These are phyloP conservation scores for Lactarius quietus DNA, from an alignment of 768 basidiomycete species.

Conservation along the genomic window DNA sequence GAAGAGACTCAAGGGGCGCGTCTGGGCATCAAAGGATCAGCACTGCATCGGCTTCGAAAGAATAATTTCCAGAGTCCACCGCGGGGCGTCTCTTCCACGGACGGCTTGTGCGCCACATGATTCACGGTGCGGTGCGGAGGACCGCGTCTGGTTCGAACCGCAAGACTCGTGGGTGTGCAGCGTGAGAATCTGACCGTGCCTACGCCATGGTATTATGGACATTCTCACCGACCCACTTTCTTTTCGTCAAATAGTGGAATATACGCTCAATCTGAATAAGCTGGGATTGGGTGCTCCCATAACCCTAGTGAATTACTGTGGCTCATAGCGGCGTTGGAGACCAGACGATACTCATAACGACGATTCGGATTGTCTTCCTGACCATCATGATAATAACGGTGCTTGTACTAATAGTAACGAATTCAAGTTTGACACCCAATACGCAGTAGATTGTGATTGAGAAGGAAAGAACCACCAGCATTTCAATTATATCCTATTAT, in stretches of 20 bases:
- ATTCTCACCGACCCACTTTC: neutral
- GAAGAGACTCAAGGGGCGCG: neutral
- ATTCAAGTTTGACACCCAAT: neutral
- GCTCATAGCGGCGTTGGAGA: neutral
- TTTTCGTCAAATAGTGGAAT: too few species aligned
- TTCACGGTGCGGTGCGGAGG: neutral
- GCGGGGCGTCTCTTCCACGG: neutral
- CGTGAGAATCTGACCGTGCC: neutral
- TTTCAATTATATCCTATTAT: neutral
- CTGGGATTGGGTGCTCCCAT: neutral
- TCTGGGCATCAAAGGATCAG: neutral
- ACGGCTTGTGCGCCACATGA: neutral
- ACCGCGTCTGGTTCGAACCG: neutral
- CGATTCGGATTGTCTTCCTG: neutral
- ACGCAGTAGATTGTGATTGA: neutral
- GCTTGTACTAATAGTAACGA: neutral
- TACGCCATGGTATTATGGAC: neutral
- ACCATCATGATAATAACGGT: neutral
- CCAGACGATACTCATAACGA: neutral
- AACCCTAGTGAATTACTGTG: neutral
- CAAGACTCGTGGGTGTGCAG: neutral
- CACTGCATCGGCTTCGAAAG: neutral
- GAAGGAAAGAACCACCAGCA: neutral
- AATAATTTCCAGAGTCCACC: neutral
- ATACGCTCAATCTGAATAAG: neutral